Evolutionary conservation across 2,329 filamentous ascomycete species (phyloP), one percentile per base, ranked within the genome.

Genomic region (Cercospora sojina): DNA sequence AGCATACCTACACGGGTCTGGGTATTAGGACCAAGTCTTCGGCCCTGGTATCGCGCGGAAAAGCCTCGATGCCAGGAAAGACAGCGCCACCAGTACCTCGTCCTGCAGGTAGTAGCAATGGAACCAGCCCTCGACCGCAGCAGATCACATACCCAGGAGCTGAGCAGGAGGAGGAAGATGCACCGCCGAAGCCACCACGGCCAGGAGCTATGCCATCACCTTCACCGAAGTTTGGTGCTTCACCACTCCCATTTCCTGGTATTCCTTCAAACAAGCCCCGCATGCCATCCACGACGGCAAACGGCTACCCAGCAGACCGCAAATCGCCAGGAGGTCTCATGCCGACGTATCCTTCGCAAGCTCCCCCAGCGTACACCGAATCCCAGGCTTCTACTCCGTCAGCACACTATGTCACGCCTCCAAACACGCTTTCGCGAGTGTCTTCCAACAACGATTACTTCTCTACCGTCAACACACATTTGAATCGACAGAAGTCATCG

Each of bases 1-100:
- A 81, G 64, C 77, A 77, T 20, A 81, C 81, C 1, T 18, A 83
- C 49, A 83, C 83, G 27, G 81, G 83, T 4, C 74, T 84, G 49
- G 82, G 82, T 4, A 77, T 83, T 27, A 76, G 82, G 56, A 83
- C 83, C 63, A 74, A 71, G 55, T 67, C 73, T 29, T 61, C 57
- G 5, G 62, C 53, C 3, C 41, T 64, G 38, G 62, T 64, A n/a
- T 53, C 47, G 25, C 58, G 64, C 29, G 59, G 47, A 9, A 65
- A 65, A 59, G 47, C 56, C 62, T 62, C 64, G 20, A 61, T 66
- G 59, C 62, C 63, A 23, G 59, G 43, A 53, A 64, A 59, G 38
- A 23, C 57, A 38, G 41, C 49, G 12, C 57, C 62, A 9, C 66
- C 67, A n/a, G 43, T 59, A 3, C 53, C 57, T 10, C 62, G 65